Evolutionary conservation across 148 eudicot genomes (phyloP).

Genomic region (Fagopyrum homotropicum): DNA sequence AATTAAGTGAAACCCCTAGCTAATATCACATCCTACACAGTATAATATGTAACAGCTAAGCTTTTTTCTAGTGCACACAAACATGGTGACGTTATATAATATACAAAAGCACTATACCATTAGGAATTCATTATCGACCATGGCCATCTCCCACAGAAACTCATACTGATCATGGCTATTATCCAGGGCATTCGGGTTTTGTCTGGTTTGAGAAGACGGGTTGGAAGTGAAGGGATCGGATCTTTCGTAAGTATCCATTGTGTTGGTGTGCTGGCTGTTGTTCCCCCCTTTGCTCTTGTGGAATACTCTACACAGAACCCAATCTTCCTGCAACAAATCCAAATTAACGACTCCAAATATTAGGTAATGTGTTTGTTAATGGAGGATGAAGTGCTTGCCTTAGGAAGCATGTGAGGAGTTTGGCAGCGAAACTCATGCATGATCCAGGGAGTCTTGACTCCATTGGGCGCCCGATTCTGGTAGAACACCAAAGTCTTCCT

Average conservation of each 20-base stretch:
- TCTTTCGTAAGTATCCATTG: slow-evolving; percentile 14
- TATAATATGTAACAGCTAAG: background rate
- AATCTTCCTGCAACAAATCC: slow-evolving; percentile 64
- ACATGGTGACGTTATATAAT: background rate
- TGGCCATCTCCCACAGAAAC: slow-evolving; percentile 44
- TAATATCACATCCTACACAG: background rate
- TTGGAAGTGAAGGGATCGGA: slow-evolving; percentile 23
- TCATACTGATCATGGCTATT: slow-evolving; percentile 25
- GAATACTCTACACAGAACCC: slow-evolving; percentile 95
- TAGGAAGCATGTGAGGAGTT: slow-evolving; percentile 81
- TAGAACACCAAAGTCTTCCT: slow-evolving; percentile 89
- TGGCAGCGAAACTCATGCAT: slow-evolving; percentile 96
- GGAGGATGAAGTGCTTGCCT: slow-evolving; percentile 26
- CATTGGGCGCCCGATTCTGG: slow-evolving; percentile 76
- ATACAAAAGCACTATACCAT: slow-evolving; percentile 16
- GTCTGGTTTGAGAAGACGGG: slow-evolving; percentile 21
- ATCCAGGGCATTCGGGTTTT: slow-evolving; percentile 2
- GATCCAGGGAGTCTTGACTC: slow-evolving; percentile 88
- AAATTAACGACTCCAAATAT: too few species aligned
- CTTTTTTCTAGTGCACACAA: background rate
- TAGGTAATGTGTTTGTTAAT: too few species aligned
- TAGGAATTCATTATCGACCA: slow-evolving; percentile 38
- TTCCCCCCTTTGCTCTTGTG: slow-evolving; percentile 61
- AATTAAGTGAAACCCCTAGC: background rate
- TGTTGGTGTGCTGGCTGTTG: slow-evolving; percentile 24